phyloP scores from a whole-genome alignment of 2,329 filamentous ascomycete species.

The Lizonia empirigonia region DNA sequence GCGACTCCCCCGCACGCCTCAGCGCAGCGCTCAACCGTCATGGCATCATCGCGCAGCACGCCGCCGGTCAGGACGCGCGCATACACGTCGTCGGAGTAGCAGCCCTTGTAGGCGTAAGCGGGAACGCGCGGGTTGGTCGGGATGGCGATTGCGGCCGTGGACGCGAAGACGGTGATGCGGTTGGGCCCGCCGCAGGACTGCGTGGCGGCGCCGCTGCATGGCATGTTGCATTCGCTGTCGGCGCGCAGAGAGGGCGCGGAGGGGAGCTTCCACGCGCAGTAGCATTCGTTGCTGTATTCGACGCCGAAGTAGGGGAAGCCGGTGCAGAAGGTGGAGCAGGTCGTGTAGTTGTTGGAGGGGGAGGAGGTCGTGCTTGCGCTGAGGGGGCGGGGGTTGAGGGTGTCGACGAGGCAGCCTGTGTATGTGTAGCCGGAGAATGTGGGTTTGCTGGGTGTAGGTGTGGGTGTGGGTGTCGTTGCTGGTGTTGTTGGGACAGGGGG shows the following conservation, averaged over 20 bases:
- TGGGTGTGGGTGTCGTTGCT: slow-evolving; percentile 1
- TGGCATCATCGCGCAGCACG: not conserved
- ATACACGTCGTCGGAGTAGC: slow-evolving; percentile 25
- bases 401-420: slow-evolving; percentile 28
- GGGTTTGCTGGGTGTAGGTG: slow-evolving; percentile 16
- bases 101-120: slow-evolving; percentile 31
- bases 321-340: slow-evolving; percentile 28
- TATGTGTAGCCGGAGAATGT: slow-evolving; percentile 27
- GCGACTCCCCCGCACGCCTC: slow-evolving; percentile 12
- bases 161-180: slow-evolving; percentile 29
- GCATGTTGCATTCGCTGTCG: slow-evolving; percentile 26
- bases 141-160: slow-evolving; percentile 1
- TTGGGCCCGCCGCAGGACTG: slow-evolving; percentile 24
- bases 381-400: slow-evolving; percentile 20
- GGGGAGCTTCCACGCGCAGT: slow-evolving; percentile 49
- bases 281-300: slow-evolving; percentile 36
- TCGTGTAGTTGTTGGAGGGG: slow-evolving; percentile 19
- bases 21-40: slow-evolving; percentile 27
- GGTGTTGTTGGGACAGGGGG: slow-evolving; percentile 7
- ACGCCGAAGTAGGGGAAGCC: slow-evolving; percentile 32
- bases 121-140: slow-evolving; percentile 21
- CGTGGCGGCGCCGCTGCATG: slow-evolving; percentile 23
- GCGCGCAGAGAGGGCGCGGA: slow-evolving; percentile 11
- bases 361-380: slow-evolving; percentile 12
- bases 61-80: slow-evolving; percentile 19